A percentile compares a stretch with the other conserved stretches of the same genome.
These are phyloP conservation scores for Pseudogymnoascus sp. DNA, from an alignment of 2,329 filamentous ascomycete genomes.

Conservation along the genomic window DNA sequence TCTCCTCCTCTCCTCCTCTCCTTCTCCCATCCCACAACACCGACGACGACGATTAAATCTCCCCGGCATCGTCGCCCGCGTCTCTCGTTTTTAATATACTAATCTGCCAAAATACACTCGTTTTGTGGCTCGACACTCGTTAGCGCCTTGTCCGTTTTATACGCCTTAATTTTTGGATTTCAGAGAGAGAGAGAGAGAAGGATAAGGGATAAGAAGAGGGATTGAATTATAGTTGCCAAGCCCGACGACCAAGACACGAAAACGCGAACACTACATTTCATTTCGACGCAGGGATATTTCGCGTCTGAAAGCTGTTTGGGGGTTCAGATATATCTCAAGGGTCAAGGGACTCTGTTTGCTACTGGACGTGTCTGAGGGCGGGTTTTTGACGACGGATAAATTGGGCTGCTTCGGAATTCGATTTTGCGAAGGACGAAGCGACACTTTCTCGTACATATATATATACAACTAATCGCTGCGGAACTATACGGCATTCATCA, in stretches of 20 bases:
- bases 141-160: neutral
- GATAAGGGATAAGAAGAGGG: neutral
- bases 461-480: neutral
- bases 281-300: neutral
- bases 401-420: neutral
- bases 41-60: neutral
- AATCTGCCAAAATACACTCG: neutral
- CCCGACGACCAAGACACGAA: neutral
- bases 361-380: neutral
- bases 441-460: neutral
- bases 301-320: neutral
- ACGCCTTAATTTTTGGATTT: neutral
- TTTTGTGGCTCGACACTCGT: neutral
- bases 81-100: neutral
- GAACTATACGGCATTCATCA: conserved; percentile 20
- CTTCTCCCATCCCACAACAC: neutral
- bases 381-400: neutral
- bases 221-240: neutral
- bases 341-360: neutral
- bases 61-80: neutral
- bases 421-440: neutral
- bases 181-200: neutral
- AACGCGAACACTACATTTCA: neutral
- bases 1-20: neutral
- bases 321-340: neutral